A percentile compares a stretch with the other conserved stretches of the same genome.
Conservation (phyloP, 176 grass and related monocot species). For the Musa beccarii region DNA sequence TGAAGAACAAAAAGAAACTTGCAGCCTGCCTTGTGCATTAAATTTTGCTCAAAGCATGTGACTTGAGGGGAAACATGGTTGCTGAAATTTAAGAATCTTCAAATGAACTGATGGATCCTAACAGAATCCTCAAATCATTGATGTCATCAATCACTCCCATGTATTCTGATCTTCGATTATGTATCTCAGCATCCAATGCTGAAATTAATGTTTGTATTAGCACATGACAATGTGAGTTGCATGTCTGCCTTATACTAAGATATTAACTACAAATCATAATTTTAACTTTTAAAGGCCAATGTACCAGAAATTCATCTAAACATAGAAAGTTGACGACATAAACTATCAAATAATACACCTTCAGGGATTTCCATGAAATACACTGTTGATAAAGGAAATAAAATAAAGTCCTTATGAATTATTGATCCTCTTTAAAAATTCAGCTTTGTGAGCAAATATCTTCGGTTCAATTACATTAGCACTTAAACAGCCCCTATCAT, state of each 20-base stretch:
- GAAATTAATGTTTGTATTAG: not conserved
- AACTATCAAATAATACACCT: too few relatives aligned
- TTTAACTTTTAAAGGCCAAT: not conserved
- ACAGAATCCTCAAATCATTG: conserved; percentile 52
- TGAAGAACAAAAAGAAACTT: not conserved
- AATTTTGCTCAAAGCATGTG: not conserved
- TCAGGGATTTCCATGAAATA: too few relatives aligned
- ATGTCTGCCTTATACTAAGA: not conserved
- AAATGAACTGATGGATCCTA: conserved; percentile 35
- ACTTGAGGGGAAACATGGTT: too few relatives aligned
- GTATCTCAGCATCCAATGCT: conserved; percentile 71
- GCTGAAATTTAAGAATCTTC: not conserved
- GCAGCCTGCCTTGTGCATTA: not conserved
- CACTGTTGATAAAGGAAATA: not conserved
- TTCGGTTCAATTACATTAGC: not conserved
- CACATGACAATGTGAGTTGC: not conserved
- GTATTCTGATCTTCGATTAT: conserved; percentile 33
- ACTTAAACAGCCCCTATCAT: too few relatives aligned
- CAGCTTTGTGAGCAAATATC: not conserved
- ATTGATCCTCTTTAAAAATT: not conserved
- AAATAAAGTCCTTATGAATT: not conserved
- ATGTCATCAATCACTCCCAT: conserved; percentile 59
- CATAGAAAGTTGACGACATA: not conserved
- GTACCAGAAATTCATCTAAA: not conserved
- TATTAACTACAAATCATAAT: conserved; percentile 2